Evolutionary conservation across 2,329 filamentous ascomycete species (phyloP), one percentile per base, ranked within the genome.

Genomic region (Truncatella angustata): DNA sequence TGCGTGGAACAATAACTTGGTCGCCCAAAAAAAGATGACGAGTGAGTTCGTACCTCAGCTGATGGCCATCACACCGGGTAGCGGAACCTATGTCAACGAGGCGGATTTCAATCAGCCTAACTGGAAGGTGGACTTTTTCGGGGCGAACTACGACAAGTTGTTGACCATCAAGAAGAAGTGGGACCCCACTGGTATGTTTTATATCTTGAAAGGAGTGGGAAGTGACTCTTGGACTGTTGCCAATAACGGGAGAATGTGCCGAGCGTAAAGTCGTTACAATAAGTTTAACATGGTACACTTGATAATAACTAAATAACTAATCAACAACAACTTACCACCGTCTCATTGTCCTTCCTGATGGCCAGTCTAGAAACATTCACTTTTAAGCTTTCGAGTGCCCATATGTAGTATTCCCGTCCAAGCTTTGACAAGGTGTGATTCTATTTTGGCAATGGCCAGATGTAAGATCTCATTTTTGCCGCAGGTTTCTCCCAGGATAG

Each of bases 181-280:
- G 56, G 76, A 76, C 60, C 60, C 70, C 7, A 23, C 63, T 4
- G 60, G 58, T 3, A 26, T 77, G 1, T 75, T 72, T 23, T 72
- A 73, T 46, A 72, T 67, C 12, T 60, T 59, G 4, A 69, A 67
- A 1, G 70, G 61, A 9, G 72, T 77, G 5, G 75, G 74, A 0
- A 73, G 69, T 54, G 72, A 76, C 4, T 56, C 57, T 4, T 78
- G 73, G 74, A 57, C 53, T 7, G 66, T 72, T n/a, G 61, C 58
- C 6, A 65, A 57, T 10, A 54, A 64, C 49, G 74, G 73, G 9
- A 66, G 69, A 9, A 60, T 75, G 57, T 76, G 73, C 35, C 43
- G 40, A 24, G 40, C 40, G 46, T 46, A 23, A 26, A 44, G n/a
- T n/a, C n/a, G n/a, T n/a, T n/a, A n/a, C n/a, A n/a, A n/a, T n/a